Base-by-base conservation (phyloP, 2,329 filamentous ascomycete species). In the Aureobasidium musti region DNA sequence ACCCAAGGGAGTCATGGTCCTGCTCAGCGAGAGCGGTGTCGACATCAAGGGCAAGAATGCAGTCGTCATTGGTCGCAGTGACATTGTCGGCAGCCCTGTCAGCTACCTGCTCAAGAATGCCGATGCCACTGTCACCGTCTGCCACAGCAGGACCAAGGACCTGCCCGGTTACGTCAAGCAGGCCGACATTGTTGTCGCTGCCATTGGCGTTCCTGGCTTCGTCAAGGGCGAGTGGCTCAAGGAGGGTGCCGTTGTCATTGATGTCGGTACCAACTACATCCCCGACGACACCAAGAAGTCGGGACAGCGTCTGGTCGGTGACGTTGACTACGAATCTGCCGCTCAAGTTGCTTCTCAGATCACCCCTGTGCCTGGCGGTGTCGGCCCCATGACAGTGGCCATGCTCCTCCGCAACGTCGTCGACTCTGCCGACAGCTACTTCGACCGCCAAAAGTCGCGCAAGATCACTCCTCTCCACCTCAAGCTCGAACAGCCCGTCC, bases 391-490 rank as follows among this genome's bases (percentile, higher is more conserved):
- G 95, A 99, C 95, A 3, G 93, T 99, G 70, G 95, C 95, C 68
- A 99, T 99, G 95, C 84, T 99, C 56, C 82, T 99, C 73, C 91
- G 96, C 79, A 99, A 99, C 75, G 93, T 98, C 10, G 90, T 98
- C 65, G 90, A 94, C 72, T 89, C 94, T 39, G 90, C 95, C 41
- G 89, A 88, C 57, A 82, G 86, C 67, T 93, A 91, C 75, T 95
- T 95, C 70, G 91, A 95, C 70, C 86, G 86, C 68, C 90, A 96
- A 77, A 96, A 91, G 80, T 83, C 89, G 69, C 87, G 95, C 67
- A 88, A 86, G 71, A 91, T 96, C 69, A 85, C 87, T 6, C 91
- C 95, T 26, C 83, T 98, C n/a, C 91, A 92, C 6, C 80, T 99
- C 70, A 93, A 91, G 77, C 80, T 96, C 39, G 80, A 87, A 74